A percentile compares a stretch with the other conserved stretches of the same genome.
These are phyloP conservation scores for Beauveria asiatica DNA, from an alignment of 2,329 filamentous ascomycete species.

Conservation along the genomic window DNA sequence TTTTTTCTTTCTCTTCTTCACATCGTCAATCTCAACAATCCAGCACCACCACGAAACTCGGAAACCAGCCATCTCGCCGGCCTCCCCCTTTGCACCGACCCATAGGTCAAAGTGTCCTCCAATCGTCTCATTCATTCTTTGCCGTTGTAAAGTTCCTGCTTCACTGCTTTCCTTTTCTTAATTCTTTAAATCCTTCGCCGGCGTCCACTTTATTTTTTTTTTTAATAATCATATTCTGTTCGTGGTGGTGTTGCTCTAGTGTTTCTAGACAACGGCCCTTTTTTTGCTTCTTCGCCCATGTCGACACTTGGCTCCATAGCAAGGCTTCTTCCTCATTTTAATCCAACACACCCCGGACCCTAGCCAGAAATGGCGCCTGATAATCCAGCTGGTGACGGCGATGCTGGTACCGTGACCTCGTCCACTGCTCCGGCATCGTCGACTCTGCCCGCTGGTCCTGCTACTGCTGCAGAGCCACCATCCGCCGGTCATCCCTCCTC, in stretches of 20 bases:
- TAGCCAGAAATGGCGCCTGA: slow-evolving; percentile 9
- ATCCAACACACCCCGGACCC: slow-evolving; percentile 5
- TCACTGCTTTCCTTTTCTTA: neutral
- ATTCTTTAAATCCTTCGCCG: neutral
- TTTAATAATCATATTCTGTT: neutral
- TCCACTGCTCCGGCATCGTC: slow-evolving; percentile 4
- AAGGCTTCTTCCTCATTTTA: slow-evolving; percentile 9
- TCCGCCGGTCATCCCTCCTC: slow-evolving; percentile 1
- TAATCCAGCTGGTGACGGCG: slow-evolving; percentile 8
- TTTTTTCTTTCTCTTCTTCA: neutral
- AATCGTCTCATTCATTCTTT: neutral
- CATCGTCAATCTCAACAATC: neutral
- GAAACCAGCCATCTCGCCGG: neutral
- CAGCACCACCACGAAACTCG: neutral
- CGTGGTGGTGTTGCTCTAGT: slow-evolving; percentile 2
- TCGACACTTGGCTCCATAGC: slow-evolving; percentile 10
- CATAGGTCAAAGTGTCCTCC: neutral
- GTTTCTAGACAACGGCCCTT: neutral
- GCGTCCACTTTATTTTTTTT: neutral
- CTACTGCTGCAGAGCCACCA: slow-evolving; percentile 4
- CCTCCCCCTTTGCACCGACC: neutral
- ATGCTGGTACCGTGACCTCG: slow-evolving; percentile 2
- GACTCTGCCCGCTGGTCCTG: slow-evolving; percentile 8
- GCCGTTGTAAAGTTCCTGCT: neutral
- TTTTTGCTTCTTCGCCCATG: slow-evolving; percentile 7